Conservation (phyloP, 768 basidiomycete genomes). For the Suillus brevipes region DNA sequence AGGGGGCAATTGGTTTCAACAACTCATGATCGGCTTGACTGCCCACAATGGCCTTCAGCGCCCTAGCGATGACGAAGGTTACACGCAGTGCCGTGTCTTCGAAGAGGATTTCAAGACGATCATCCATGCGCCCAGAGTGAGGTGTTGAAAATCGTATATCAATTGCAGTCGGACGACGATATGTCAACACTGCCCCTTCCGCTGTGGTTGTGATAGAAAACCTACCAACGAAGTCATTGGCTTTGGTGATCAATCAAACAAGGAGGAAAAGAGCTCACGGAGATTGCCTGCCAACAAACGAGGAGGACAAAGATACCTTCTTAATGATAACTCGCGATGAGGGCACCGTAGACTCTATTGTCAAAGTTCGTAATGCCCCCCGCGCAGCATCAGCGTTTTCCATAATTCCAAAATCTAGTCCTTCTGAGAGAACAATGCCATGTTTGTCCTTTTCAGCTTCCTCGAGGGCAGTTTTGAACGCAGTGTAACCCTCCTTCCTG, state of each 20-base stretch:
- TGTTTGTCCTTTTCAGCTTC: conserved; percentile 58
- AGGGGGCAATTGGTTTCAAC: conserved; percentile 47
- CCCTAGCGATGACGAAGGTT: conserved; percentile 50
- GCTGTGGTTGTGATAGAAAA: neutral
- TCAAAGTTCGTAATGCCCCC: conserved; percentile 14
- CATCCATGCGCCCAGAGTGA: conserved; percentile 45
- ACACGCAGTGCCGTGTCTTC: conserved; percentile 31
- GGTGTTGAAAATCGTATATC: conserved; percentile 17
- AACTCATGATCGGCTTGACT: conserved; percentile 48
- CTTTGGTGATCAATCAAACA: neutral
- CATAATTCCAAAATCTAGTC: conserved; percentile 53
- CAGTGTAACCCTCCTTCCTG: conserved; percentile 38
- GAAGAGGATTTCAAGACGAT: conserved; percentile 50
- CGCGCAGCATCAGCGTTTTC: conserved; percentile 34
- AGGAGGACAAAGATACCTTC: conserved; percentile 12
- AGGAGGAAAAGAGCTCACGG: conserved; percentile 5
- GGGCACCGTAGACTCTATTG: conserved; percentile 15
- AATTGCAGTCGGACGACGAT: conserved; percentile 12
- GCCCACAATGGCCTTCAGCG: conserved; percentile 48
- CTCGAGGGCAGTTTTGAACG: conserved; percentile 45
- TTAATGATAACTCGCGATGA: conserved; percentile 14
- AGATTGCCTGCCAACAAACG: neutral
- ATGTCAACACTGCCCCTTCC: conserved; percentile 1
- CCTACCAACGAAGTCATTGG: neutral
- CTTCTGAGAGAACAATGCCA: conserved; percentile 44